Conservation (phyloP, 1,139 yeast genomes). For the Meyerozyma smithsonii region DNA sequence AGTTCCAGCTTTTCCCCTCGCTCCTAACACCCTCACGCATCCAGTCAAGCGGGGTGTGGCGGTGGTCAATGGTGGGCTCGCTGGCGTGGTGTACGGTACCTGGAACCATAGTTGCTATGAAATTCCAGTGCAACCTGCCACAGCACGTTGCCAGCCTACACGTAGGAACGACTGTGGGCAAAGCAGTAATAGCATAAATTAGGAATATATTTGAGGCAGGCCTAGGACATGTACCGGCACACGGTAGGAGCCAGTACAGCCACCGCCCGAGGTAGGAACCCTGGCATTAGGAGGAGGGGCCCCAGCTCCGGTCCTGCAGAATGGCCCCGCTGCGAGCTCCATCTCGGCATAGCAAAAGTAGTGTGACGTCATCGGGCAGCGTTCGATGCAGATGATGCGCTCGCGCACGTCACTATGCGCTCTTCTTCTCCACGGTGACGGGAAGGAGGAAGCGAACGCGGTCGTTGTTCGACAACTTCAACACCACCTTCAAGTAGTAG, state of each 20-base stretch:
- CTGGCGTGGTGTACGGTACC: neutral
- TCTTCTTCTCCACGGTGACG: constrained; percentile 1
- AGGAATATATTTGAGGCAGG: too few species aligned
- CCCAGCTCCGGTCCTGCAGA: constrained; percentile 1
- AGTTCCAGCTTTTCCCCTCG: neutral
- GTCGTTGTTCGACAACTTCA: constrained; percentile 17
- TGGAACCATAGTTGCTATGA: neutral
- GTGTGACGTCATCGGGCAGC: neutral
- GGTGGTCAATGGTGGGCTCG: neutral
- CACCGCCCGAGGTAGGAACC: too few species aligned
- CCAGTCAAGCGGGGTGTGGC: constrained; percentile 1
- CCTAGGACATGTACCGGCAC: too few species aligned
- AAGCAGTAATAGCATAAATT: neutral
- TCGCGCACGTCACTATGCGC: neutral
- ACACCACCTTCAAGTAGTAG: constrained; percentile 17
- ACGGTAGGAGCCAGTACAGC: too few species aligned
- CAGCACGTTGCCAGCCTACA: neutral
- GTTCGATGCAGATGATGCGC: neutral
- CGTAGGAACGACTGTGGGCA: too few species aligned
- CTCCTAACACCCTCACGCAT: neutral
- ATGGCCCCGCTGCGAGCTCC: neutral
- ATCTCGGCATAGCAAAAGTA: neutral
- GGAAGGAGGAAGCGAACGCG: constrained; percentile 6
- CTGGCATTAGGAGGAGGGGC: neutral
- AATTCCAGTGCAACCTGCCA: neutral